A percentile compares a stretch with the other conserved stretches of the same genome.
Evolutionary conservation across 2,329 filamentous ascomycete genomes (phyloP).

Genomic region (Apiospora pterosperma): DNA sequence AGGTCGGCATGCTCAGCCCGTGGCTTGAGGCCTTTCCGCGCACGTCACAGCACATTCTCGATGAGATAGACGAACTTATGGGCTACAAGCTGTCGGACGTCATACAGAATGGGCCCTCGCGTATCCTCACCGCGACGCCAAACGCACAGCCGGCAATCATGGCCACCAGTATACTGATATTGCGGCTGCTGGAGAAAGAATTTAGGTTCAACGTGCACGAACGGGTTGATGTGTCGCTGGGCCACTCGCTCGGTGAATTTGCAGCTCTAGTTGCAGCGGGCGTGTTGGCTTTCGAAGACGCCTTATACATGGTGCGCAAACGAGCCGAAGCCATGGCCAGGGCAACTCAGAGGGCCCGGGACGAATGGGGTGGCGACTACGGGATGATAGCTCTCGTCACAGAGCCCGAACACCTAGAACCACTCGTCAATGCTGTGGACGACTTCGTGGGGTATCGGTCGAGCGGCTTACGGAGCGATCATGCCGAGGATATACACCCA

Average conservation of each 20-base stretch:
- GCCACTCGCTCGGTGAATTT: conserved; percentile 91
- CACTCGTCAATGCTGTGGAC: conserved; percentile 69
- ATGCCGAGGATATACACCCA: conserved; percentile 63
- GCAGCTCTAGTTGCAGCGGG: conserved; percentile 84
- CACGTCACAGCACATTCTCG: conserved; percentile 71
- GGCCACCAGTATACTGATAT: conserved; percentile 86
- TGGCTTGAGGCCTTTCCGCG: conserved; percentile 85
- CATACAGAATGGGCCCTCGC: conserved; percentile 77
- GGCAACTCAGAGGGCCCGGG: conserved; percentile 64
- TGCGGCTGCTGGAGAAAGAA: conserved; percentile 81
- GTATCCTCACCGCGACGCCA: conserved; percentile 72
- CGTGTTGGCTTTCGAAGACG: conserved; percentile 74
- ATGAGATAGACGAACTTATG: conserved; percentile 80
- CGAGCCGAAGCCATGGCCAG: conserved; percentile 81
- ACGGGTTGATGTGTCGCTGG: conserved; percentile 77
- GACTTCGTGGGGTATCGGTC: conserved; percentile 72
- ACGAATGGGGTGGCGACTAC: conserved; percentile 73
- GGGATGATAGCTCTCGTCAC: conserved; percentile 94
- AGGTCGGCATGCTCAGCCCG: conserved; percentile 79
- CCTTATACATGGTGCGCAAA: conserved; percentile 70
- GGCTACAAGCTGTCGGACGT: conserved; percentile 71
- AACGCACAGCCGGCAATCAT: conserved; percentile 96
- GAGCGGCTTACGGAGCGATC: conserved; percentile 65
- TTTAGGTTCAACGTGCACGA: conserved; percentile 72
- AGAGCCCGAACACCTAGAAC: conserved; percentile 70